These are phyloP conservation scores for Astrocystis sublimbata DNA, from an alignment of 495 filamentous ascomycete species.

Conservation along the genomic window DNA sequence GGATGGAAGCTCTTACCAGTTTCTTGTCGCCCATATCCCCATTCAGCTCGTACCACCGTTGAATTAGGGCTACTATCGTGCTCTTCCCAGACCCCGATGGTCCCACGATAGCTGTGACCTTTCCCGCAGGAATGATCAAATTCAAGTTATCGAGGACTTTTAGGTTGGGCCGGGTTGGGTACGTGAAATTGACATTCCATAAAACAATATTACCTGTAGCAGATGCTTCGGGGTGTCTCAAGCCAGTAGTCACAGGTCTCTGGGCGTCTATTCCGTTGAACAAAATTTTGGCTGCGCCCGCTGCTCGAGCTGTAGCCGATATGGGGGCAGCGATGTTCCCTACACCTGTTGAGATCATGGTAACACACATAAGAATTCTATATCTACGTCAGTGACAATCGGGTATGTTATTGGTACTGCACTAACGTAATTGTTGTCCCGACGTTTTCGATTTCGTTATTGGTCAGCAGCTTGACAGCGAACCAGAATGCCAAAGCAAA, in stretches of 20 bases:
- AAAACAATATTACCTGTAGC: constrained; percentile 60
- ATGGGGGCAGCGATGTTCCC: constrained; percentile 53
- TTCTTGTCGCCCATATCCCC: constrained; percentile 50
- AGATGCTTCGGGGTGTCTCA: constrained; percentile 47
- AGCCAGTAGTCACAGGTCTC: constrained; percentile 44
- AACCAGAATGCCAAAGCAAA: constrained; percentile 54
- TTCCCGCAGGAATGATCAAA: constrained; percentile 67
- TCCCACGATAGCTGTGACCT: constrained; percentile 82
- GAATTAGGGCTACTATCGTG: constrained; percentile 64
- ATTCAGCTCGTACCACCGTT: constrained; percentile 63
- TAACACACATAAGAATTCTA: constrained; percentile 58
- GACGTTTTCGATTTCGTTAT: constrained; percentile 37
- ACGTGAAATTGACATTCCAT: constrained; percentile 61
- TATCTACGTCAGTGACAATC: constrained; percentile 21
- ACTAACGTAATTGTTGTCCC: constrained; percentile 56
- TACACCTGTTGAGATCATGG: constrained; percentile 56
- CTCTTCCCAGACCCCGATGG: constrained; percentile 72
- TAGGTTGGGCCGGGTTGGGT: constrained; percentile 62
- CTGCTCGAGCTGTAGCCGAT: constrained; percentile 51
- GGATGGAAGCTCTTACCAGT: constrained; percentile 35
- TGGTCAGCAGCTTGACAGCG: constrained; percentile 35
- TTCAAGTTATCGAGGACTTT: constrained; percentile 56
- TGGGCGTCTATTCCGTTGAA: constrained; percentile 60
- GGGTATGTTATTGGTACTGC: neutral
- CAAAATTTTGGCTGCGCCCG: constrained; percentile 55